Base-by-base conservation (phyloP, 139 green algal species). In the Micractinium sp. region DNA sequence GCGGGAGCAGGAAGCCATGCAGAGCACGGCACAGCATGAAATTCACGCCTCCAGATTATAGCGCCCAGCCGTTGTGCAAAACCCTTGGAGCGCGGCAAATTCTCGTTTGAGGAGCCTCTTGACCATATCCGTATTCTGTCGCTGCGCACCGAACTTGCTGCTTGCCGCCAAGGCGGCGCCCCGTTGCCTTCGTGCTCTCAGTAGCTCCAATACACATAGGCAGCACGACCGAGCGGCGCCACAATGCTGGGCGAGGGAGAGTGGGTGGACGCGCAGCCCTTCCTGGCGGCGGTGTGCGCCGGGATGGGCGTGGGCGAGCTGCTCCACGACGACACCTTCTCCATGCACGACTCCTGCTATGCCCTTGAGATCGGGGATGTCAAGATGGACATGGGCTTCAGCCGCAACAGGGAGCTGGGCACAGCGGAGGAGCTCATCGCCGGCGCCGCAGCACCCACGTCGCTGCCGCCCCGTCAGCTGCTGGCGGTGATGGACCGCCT, bases 361-460 rank as follows among this genome's bases (percentile, higher is more conserved):
- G 97, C 97, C 36, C 89, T 99, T 13, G 97, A 99, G 86, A 94
- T 98, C 0, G 96, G 96, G 3, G 96, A 98, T 86, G 80, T 91
- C 2, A 98, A 98, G 76, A 99, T 99, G 97, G 97, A 99, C 85
- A 92, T 95, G 3, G 97, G 96, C 20, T 60, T 93, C 47, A 82
- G n/a, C 77, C 66, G 67, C 85, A 31, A 69, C 38, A 39, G 69
- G 73, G 80, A 56, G 75, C 31, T 25, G n/a, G 56, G 71, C 73
- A 88, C 82, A 31, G 71, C 77, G 12, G 90, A 94, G 35, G 91
- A 94, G 69, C 92, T 95, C 33, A 88, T 97, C 22, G 93, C 89
- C 0, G 47, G 56, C 19, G 93, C 94, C 7, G 31, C 56, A 2
- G 95, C 93, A 33, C 95, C 93, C 23, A 12, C 94, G 19, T 77